These are phyloP conservation scores for Lagenidium giganteum DNA, from an alignment of 352 stramenopile species.

Conservation along the genomic window DNA sequence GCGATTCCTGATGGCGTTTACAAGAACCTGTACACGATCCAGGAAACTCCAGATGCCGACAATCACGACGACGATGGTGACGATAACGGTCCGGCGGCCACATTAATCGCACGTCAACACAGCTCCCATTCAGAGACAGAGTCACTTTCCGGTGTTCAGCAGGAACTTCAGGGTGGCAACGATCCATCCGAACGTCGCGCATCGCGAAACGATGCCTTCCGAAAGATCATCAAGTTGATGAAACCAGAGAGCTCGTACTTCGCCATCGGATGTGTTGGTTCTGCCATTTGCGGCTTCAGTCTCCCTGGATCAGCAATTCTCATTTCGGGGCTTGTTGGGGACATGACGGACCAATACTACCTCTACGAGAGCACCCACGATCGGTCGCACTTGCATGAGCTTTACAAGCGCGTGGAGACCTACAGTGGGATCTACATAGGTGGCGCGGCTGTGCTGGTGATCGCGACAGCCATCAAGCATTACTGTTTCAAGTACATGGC, in stretches of 20 bases:
- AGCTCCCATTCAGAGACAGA: too few species aligned
- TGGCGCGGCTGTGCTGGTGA: slow-evolving; percentile 20
- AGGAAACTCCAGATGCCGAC: slow-evolving; percentile 16
- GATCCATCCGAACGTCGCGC: too few species aligned
- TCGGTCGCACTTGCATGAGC: slow-evolving; percentile 7
- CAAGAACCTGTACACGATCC: slow-evolving; percentile 77
- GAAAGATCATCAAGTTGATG: slow-evolving; percentile 9
- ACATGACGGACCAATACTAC: slow-evolving; percentile 32
- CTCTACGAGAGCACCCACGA: slow-evolving; percentile 22
- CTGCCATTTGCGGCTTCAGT: slow-evolving; percentile 12
- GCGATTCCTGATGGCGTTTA: slow-evolving; percentile 61
- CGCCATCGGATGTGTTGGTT: neutral
- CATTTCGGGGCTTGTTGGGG: slow-evolving; percentile 24
- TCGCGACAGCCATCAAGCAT: slow-evolving; percentile 17
- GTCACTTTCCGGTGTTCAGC: too few species aligned
- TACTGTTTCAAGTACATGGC: slow-evolving; percentile 45
- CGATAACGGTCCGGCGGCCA: too few species aligned
- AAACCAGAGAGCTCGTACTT: slow-evolving; percentile 1
- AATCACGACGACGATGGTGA: too few species aligned
- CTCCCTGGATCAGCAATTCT: slow-evolving; percentile 23
- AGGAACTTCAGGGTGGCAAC: too few species aligned
- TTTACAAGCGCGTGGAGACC: slow-evolving; percentile 25
- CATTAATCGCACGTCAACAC: too few species aligned
- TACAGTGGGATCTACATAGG: slow-evolving; percentile 25
- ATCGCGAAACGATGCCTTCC: neutral